A percentile compares a stretch with the other conserved stretches of the same genome.
Conservation (phyloP, 192 early-diverging fungal species). For the Backusella westeae region DNA sequence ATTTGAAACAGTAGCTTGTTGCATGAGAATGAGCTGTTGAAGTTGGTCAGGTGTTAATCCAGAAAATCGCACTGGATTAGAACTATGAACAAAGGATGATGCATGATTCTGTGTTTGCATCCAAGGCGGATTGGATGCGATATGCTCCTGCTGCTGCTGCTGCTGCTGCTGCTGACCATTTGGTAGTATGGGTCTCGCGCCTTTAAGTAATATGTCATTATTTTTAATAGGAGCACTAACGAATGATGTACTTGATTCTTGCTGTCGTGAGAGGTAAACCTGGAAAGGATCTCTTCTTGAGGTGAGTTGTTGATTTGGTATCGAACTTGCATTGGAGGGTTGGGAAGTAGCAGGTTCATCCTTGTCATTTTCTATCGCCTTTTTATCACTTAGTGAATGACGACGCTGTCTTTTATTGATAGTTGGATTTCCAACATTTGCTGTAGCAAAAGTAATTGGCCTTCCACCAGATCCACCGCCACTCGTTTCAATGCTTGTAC, state of each 20-base stretch:
- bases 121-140: not conserved
- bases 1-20: slow-evolving; percentile 5
- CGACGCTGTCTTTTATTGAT: slow-evolving; percentile 23
- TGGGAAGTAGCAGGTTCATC: not conserved
- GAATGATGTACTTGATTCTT: not conserved
- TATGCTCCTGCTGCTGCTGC: not conserved
- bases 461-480: slow-evolving; percentile 7
- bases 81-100: not conserved
- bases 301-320: not conserved
- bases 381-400: not conserved
- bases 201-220: not conserved
- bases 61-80: not conserved
- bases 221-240: not conserved
- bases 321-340: not conserved
- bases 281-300: not conserved
- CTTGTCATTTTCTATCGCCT: not conserved
- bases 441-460: not conserved
- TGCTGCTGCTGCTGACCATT: not conserved
- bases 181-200: not conserved
- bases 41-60: slow-evolving; percentile 1
- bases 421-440: not conserved
- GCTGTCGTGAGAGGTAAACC: not conserved
- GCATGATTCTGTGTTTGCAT: slow-evolving; percentile 2
- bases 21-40: slow-evolving; percentile 1
- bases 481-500: not conserved